These are phyloP conservation scores for Iberis amara DNA, from an alignment of 441 rosid species.

Conservation along the genomic window DNA sequence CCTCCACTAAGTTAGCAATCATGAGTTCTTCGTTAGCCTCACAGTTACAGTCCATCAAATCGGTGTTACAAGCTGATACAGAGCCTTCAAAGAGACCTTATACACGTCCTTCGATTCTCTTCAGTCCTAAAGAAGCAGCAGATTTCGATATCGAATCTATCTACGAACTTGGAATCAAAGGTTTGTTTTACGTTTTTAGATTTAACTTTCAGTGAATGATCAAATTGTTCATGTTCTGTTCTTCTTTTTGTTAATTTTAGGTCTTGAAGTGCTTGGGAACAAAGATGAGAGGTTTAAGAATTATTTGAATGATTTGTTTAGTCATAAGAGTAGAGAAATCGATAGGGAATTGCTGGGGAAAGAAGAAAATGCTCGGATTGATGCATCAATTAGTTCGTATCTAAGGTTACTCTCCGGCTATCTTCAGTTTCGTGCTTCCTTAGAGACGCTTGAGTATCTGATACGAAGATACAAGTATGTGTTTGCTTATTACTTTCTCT, in stretches of 20 bases:
- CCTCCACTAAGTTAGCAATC: not conserved
- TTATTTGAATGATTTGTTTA: conserved; percentile 62
- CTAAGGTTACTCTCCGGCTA: conserved; percentile 66
- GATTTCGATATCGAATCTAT: conserved; percentile 76
- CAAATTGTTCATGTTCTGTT: not conserved
- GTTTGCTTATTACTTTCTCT: not conserved
- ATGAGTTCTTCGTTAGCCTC: conserved; percentile 56
- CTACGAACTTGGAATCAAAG: conserved; percentile 54
- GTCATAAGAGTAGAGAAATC: conserved; percentile 68
- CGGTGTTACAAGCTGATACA: conserved; percentile 46
- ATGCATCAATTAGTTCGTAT: conserved; percentile 52
- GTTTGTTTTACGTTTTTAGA: conserved; percentile 33
- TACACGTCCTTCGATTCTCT: conserved; percentile 37
- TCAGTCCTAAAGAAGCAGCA: conserved; percentile 35
- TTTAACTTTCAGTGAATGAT: not conserved
- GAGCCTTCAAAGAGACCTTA: conserved; percentile 37
- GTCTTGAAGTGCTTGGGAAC: conserved; percentile 64
- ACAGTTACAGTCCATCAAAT: conserved; percentile 61
- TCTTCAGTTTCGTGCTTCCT: conserved; percentile 62
- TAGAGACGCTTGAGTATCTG: conserved; percentile 84
- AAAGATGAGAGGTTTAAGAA: conserved; percentile 66
- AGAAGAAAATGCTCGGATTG: conserved; percentile 59
- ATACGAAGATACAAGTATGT: conserved; percentile 86
- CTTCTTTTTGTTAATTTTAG: conserved; percentile 35
- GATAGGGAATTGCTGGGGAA: conserved; percentile 69